These are phyloP conservation scores for Aphanomyces euteiches DNA, from an alignment of 352 stramenopile species.

Conservation along the genomic window DNA sequence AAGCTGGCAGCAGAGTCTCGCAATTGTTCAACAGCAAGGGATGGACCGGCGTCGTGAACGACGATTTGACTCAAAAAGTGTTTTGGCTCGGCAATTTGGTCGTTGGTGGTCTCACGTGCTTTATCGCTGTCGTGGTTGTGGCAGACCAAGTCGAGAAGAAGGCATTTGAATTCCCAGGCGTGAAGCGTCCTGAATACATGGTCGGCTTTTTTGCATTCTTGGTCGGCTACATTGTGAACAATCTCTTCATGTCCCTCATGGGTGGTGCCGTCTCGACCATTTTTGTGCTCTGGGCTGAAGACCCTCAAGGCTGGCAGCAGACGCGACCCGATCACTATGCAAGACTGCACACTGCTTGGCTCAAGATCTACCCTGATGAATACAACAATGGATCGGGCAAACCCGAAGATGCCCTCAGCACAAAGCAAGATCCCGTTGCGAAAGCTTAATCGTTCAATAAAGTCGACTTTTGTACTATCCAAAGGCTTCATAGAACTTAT, in stretches of 20 bases:
- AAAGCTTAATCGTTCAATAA: background rate
- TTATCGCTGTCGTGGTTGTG: slow-evolving; percentile 54
- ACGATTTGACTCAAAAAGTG: slow-evolving; percentile 83
- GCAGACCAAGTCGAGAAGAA: slow-evolving; percentile 46
- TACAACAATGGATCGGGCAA: slow-evolving; percentile 72
- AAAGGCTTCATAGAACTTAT: background rate
- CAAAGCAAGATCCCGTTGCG: slow-evolving; percentile 35
- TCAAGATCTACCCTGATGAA: slow-evolving; percentile 77
- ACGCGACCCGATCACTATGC: slow-evolving; percentile 69
- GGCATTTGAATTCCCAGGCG: slow-evolving; percentile 45
- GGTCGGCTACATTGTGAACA: slow-evolving; percentile 70
- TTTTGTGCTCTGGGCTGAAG: slow-evolving; percentile 81
- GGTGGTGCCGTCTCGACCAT: slow-evolving; percentile 73
- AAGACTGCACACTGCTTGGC: slow-evolving; percentile 64
- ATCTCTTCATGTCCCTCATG: slow-evolving; percentile 74
- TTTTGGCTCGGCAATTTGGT: slow-evolving; percentile 83
- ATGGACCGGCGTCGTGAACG: slow-evolving; percentile 86
- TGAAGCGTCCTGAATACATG: slow-evolving; percentile 63
- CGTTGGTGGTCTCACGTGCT: slow-evolving; percentile 58
- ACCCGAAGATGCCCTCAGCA: background rate
- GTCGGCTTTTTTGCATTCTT: slow-evolving; percentile 70
- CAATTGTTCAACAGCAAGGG: slow-evolving; percentile 75
- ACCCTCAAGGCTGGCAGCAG: slow-evolving; percentile 65
- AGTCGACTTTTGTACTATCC: background rate
- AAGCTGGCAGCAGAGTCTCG: slow-evolving; percentile 65